These are phyloP conservation scores for Rhynchospora pubera DNA, from an alignment of 176 grass and related monocot genomes.

Conservation along the genomic window DNA sequence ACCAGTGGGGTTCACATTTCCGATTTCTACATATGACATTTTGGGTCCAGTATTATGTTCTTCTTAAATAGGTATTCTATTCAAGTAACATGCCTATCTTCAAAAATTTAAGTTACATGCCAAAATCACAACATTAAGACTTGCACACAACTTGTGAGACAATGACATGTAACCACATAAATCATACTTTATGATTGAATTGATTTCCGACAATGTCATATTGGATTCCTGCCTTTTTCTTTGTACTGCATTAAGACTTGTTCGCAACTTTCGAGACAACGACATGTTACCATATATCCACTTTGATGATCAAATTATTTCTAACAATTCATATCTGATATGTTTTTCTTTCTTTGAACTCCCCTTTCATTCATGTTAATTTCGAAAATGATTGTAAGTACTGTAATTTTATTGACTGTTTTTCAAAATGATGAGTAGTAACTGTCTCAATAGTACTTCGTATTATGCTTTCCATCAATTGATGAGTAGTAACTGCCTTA, in stretches of 20 bases:
- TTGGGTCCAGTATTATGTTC: neutral
- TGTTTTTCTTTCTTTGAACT: too few species aligned
- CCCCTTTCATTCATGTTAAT: too few species aligned
- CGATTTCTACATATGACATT: neutral
- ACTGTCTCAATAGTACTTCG: too few species aligned
- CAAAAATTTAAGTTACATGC: neutral
- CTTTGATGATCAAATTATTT: neutral
- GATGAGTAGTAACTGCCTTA: too few species aligned
- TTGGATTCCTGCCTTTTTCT: too few species aligned
- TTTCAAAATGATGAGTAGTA: too few species aligned
- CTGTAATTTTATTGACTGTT: too few species aligned
- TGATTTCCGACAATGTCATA: too few species aligned
- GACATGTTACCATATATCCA: neutral
- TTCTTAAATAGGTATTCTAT: neutral
- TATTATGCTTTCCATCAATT: too few species aligned
- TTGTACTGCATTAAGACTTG: neutral
- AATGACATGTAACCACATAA: neutral
- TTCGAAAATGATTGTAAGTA: too few species aligned
- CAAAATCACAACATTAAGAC: neutral
- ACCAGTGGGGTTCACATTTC: neutral
- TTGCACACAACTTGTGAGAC: neutral
- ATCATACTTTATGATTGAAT: too few species aligned
- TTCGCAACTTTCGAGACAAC: neutral
- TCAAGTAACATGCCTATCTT: neutral
- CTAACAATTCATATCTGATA: neutral